phyloP scores from a whole-genome alignment of 2,329 filamentous ascomycete genomes.

The Ophiosphaerella herpotricha region DNA sequence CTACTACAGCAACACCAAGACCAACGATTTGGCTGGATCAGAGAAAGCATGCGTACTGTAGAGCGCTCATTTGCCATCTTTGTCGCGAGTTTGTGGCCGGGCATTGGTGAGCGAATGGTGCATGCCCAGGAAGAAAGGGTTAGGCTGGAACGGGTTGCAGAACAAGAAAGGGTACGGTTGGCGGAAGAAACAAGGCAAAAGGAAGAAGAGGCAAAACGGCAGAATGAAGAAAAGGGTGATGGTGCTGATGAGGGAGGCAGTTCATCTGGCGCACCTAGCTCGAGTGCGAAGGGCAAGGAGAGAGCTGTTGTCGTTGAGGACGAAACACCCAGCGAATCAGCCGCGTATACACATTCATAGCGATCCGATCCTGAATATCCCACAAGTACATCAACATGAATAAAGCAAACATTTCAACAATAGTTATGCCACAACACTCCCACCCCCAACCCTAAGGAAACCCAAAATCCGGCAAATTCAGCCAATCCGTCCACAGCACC shows the following conservation, averaged over 20 bases:
- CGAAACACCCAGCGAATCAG: too few relatives aligned
- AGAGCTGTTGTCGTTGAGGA: constrained; percentile 10
- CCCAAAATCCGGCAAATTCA: constrained; percentile 40
- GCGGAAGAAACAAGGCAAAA: constrained; percentile 29
- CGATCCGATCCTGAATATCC: too few relatives aligned
- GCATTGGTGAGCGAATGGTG: constrained; percentile 65
- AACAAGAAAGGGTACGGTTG: constrained; percentile 20
- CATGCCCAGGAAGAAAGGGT: constrained; percentile 58
- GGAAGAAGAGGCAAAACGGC: constrained; percentile 11
- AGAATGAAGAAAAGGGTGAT: neutral
- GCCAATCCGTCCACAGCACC: constrained; percentile 42
- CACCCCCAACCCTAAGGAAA: constrained; percentile 17
- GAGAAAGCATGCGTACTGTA: constrained; percentile 48
- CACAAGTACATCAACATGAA: too few relatives aligned
- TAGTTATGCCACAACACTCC: too few relatives aligned
- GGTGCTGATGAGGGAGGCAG: neutral
- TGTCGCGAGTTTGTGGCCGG: constrained; percentile 64
- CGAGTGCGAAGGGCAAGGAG: constrained; percentile 25
- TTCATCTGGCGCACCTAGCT: neutral
- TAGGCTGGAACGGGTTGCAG: constrained; percentile 35
- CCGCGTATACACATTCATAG: too few relatives aligned
- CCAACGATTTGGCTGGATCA: constrained; percentile 33
- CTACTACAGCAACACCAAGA: constrained; percentile 44
- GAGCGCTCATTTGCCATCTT: constrained; percentile 66
- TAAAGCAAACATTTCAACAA: too few relatives aligned